phyloP scores from a whole-genome alignment of 2,329 filamentous ascomycete species.

The Fusarium equiseti region DNA sequence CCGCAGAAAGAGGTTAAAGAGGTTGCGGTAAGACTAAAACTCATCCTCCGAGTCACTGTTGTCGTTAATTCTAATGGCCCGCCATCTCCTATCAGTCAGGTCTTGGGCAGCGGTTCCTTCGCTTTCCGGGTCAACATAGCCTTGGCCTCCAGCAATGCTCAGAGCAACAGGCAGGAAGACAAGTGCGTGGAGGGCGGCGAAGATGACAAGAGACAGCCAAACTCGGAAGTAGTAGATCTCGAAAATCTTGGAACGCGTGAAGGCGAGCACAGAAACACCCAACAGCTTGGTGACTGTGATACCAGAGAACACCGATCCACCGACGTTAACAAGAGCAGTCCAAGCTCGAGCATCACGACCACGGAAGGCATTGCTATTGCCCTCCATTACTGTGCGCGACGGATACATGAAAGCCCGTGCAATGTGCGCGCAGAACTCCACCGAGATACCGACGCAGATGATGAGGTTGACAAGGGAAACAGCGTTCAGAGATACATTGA shows the following conservation, averaged over 20 bases:
- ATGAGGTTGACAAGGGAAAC: slow-evolving; percentile 96
- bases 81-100: slow-evolving; percentile 81
- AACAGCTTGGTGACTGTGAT: slow-evolving; percentile 97
- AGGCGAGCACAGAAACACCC: slow-evolving; percentile 91
- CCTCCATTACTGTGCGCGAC: slow-evolving; percentile 81
- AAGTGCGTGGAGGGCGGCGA: slow-evolving; percentile 88
- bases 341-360: slow-evolving; percentile 88
- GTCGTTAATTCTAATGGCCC: slow-evolving; percentile 81
- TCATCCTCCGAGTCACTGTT: slow-evolving; percentile 79
- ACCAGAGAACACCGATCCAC: slow-evolving; percentile 92
- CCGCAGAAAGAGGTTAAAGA: slow-evolving; percentile 10
- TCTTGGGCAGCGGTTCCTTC: slow-evolving; percentile 93
- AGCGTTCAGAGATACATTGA: slow-evolving; percentile 90
- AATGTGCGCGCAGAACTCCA: slow-evolving; percentile 98
- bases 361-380: slow-evolving; percentile 79
- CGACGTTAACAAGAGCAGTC: slow-evolving; percentile 94
- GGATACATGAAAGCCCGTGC: slow-evolving; percentile 97
- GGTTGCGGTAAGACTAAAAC: slow-evolving; percentile 50
- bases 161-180: slow-evolving; percentile 92
- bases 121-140: slow-evolving; percentile 87
- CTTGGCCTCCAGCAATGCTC: slow-evolving; percentile 85
- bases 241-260: slow-evolving; percentile 97
- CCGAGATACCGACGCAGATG: slow-evolving; percentile 95
- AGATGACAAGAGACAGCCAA: slow-evolving; percentile 91
- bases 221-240: slow-evolving; percentile 99